Percentiles rank a stretch among this genome's conserved stretches.
These are phyloP conservation scores for Dactylonectria macrodidyma DNA, from an alignment of 2,329 filamentous ascomycete genomes.

Conservation along the genomic window DNA sequence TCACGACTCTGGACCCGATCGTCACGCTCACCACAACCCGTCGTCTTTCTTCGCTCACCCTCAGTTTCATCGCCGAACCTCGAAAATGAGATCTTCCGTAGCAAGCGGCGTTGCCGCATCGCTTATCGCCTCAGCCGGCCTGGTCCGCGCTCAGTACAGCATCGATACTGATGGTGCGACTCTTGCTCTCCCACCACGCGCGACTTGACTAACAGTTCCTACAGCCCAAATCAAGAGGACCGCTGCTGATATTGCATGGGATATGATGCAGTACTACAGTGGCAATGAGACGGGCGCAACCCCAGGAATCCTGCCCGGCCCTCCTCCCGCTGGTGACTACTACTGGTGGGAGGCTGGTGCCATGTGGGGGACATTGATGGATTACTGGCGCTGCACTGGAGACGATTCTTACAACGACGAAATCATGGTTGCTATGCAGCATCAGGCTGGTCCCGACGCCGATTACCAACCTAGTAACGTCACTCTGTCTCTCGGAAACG, in stretches of 20 bases:
- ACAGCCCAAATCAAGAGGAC: constrained; percentile 57
- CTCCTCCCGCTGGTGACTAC: constrained; percentile 63
- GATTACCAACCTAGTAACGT: constrained; percentile 72
- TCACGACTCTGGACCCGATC: constrained; percentile 21
- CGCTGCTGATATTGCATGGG: constrained; percentile 58
- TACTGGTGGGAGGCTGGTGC: constrained; percentile 79
- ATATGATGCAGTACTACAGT: constrained; percentile 63
- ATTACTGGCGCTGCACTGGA: constrained; percentile 76
- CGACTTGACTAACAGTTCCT: constrained; percentile 34
- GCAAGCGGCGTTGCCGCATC: constrained; percentile 39
- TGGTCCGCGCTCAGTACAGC: constrained; percentile 45
- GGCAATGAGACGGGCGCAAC: constrained; percentile 61
- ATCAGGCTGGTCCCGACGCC: constrained; percentile 66
- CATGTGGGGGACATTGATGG: constrained; percentile 74
- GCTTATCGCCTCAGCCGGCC: constrained; percentile 39
- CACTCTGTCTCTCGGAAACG: constrained; percentile 70
- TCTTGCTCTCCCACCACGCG: neutral
- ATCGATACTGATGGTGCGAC: constrained; percentile 44
- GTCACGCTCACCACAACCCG: constrained; percentile 10
- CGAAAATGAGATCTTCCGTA: constrained; percentile 43
- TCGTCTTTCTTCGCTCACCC: constrained; percentile 31
- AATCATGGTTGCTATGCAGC: constrained; percentile 65
- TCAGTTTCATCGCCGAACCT: neutral
- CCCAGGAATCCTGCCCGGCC: constrained; percentile 64
- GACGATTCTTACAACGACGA: constrained; percentile 71